Conservation (phyloP, 352 stramenopile genomes). For the Pythium rishiriense region DNA sequence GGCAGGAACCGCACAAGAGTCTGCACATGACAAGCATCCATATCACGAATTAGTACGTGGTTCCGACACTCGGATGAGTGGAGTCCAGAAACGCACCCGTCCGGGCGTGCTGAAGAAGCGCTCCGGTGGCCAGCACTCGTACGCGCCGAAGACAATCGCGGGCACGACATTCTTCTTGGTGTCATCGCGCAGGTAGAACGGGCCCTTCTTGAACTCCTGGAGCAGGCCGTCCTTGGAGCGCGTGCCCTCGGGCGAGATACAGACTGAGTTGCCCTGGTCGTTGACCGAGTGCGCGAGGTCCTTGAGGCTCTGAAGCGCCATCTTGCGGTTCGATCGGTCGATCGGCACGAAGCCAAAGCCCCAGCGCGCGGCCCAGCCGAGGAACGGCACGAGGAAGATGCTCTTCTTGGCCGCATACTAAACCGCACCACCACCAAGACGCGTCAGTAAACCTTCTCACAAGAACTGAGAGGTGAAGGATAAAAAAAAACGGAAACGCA, state of each 20-base stretch:
- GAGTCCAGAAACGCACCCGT: constrained; percentile 42
- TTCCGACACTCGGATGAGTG: too few relatives aligned
- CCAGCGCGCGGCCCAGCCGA: constrained; percentile 76
- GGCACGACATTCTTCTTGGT: constrained; percentile 83
- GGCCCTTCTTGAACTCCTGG: constrained; percentile 87
- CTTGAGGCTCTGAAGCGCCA: constrained; percentile 67
- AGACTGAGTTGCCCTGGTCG: constrained; percentile 70
- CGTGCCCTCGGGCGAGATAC: constrained; percentile 83
- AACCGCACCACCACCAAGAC: not conserved
- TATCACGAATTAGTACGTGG: not conserved
- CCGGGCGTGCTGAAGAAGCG: constrained; percentile 72
- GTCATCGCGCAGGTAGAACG: constrained; percentile 83
- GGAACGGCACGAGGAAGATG: constrained; percentile 76
- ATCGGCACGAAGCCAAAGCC: constrained; percentile 81
- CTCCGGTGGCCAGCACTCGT: constrained; percentile 78
- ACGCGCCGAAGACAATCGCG: constrained; percentile 76
- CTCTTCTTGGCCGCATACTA: constrained; percentile 86
- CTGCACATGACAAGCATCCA: constrained; percentile 24
- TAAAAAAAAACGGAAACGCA: constrained; percentile 20
- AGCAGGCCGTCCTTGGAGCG: constrained; percentile 80
- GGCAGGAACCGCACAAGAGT: constrained; percentile 75
- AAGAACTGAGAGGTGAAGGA: too few relatives aligned
- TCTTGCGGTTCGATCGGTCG: constrained; percentile 66
- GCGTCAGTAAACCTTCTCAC: too few relatives aligned
- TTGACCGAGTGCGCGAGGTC: constrained; percentile 70